phyloP scores from a whole-genome alignment of 257 asterid species.

The Lavandula angustifolia region DNA sequence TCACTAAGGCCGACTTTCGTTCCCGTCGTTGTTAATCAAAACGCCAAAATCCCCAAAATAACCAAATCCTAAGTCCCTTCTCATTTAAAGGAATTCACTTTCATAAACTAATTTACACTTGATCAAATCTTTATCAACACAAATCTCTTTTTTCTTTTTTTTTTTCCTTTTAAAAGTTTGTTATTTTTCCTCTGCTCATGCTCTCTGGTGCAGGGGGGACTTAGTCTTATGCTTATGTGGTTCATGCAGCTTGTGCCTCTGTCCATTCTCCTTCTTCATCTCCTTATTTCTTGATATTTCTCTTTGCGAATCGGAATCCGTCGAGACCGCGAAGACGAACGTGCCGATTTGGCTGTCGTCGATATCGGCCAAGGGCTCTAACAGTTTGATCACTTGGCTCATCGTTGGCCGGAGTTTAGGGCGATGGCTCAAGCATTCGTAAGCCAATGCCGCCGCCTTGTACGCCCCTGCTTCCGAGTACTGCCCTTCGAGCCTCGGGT shows the following conservation, averaged over 20 bases:
- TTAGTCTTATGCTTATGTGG: constrained; percentile 30
- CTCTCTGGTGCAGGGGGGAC: constrained; percentile 30
- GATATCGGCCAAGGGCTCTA: constrained; percentile 56
- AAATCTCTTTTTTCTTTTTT: too few species aligned
- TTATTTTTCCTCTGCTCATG: too few species aligned
- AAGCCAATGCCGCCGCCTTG: constrained; percentile 66
- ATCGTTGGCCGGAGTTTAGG: constrained; percentile 72
- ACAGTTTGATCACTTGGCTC: constrained; percentile 49
- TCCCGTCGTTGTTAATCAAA: too few species aligned
- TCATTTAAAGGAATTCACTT: too few species aligned
- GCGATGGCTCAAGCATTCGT: constrained; percentile 74
- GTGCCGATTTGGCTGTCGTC: constrained; percentile 51
- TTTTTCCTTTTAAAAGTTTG: too few species aligned
- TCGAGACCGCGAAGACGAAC: constrained; percentile 63
- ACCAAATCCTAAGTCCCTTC: too few species aligned
- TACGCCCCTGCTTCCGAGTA: constrained; percentile 70
- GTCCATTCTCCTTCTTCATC: constrained; percentile 29
- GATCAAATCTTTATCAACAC: too few species aligned
- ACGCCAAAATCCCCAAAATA: too few species aligned
- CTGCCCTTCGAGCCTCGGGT: constrained; percentile 78
- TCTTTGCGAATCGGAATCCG: constrained; percentile 39
- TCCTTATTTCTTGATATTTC: constrained; percentile 22
- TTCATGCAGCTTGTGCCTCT: constrained; percentile 41
- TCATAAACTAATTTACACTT: too few species aligned
- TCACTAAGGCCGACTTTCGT: too few species aligned